A percentile compares a stretch with the other conserved stretches of the same genome.
phyloP scores from a whole-genome alignment of 371 early-diverging fungal genomes.

The Rhizopus arrhizus region DNA sequence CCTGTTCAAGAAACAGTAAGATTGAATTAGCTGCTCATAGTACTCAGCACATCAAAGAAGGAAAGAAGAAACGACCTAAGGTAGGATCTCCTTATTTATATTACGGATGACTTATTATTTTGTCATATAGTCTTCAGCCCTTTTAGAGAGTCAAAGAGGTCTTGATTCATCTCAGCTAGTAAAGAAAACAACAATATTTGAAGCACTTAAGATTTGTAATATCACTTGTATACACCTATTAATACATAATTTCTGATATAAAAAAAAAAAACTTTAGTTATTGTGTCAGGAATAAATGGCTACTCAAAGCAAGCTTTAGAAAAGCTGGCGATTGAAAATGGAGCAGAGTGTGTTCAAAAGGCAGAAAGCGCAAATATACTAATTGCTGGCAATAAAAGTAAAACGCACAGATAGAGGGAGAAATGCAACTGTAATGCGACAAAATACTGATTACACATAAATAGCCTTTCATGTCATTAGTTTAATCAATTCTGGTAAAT shows the following conservation, averaged over 20 bases:
- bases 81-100: not conserved
- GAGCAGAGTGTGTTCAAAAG: constrained; percentile 65
- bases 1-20: not conserved
- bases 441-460: not conserved
- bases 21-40: not conserved
- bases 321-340: constrained; percentile 58
- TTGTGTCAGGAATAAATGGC: constrained; percentile 34
- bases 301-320: constrained; percentile 61
- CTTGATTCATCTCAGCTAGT: constrained; percentile 46
- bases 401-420: not conserved
- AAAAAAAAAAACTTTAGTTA: not conserved
- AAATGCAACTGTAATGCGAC: not conserved
- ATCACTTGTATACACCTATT: not conserved
- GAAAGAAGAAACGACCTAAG: not conserved
- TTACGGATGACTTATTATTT: not conserved
- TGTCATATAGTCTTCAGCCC: constrained; percentile 13
- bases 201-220: constrained; percentile 61
- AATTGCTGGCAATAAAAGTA: constrained; percentile 60
- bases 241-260: not conserved
- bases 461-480: constrained; percentile 53
- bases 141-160: constrained; percentile 47
- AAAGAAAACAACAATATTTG: constrained; percentile 54
- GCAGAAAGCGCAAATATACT: constrained; percentile 11
- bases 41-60: not conserved
- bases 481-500: constrained; percentile 43